Base-by-base conservation (phyloP, 495 filamentous ascomycete genomes). In the Penicillium mononematosum region DNA sequence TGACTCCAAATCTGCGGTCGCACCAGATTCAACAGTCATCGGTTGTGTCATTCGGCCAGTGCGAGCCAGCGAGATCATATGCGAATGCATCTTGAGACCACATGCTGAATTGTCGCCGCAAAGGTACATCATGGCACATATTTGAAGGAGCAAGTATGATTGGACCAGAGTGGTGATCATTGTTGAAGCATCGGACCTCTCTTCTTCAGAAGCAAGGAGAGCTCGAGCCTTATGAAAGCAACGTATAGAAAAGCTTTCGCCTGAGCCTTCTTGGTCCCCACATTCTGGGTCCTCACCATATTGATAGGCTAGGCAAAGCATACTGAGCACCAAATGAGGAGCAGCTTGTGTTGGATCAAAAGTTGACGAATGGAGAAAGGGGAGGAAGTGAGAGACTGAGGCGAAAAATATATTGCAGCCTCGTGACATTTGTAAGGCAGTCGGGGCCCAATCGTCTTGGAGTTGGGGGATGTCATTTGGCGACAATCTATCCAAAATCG, bases 51-150 rank as follows among this genome's bases (percentile, higher is more conserved):
- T 58, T 1, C 65, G 68, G 0, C 41, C 45, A 17, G 67, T 39
- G 1, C 68, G 66, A 14, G 68, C 63, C 2, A 73, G 65, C 5
- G 68, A 67, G 17, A 74, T 74, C 62, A 70, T 71, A 10, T 55
- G 58, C 6, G 70, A 68, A 45, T 74, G 70, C 56, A 74, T 69
- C 34, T 71, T 65, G 27, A 68, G 65, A 1, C 66, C 68, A 10
- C 64, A 64, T 0, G 58, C 49, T 16, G 71, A 74, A 42, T 64
- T 54, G 0, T 58, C 41, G 2, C 71, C 67, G 50, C 68, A 73
- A 27, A 74, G 64, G 38, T 73, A 74, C 70, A 74, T 70, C 68
- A 71, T 72, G 8, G 68, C 64, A 44, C 61, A 72, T 8, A 72
- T 68, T 51, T 75, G 67, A 3, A 73, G 68, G 1, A 75, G 55